Evolutionary conservation across 2,329 filamentous ascomycete genomes (phyloP).

Genomic region (Plenodomus biglobosus): DNA sequence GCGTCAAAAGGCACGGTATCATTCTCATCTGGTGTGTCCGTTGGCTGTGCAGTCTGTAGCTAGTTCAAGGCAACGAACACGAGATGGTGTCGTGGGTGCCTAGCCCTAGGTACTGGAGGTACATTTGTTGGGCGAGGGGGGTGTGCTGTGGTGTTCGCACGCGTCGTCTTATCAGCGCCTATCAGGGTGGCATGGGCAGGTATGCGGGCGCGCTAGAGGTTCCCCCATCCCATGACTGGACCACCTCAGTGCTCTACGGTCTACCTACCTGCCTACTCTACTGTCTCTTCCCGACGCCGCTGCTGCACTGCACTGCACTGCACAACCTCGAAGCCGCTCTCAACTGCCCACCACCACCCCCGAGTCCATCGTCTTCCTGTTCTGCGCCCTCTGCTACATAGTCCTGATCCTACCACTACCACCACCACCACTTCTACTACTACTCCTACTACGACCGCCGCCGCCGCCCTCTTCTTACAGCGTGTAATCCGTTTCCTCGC

Average conservation of each 20-base stretch:
- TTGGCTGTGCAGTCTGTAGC: no score
- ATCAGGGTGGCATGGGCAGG: conserved; percentile 1
- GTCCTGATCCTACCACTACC: background rate
- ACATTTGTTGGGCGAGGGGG: no score
- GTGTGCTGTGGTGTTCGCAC: no score
- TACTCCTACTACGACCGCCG: background rate
- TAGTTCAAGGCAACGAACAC: no score
- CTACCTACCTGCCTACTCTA: conserved; percentile 5
- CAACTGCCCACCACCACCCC: background rate
- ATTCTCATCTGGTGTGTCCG: no score
- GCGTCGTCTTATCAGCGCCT: conserved; percentile 6
- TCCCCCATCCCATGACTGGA: conserved; percentile 10
- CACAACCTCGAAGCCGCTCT: background rate
- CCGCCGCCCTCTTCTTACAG: background rate
- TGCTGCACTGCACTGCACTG: background rate
- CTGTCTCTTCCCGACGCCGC: background rate
- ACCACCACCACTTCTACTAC: background rate
- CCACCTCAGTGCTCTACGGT: conserved; percentile 4
- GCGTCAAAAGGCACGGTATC: conserved; percentile 6
- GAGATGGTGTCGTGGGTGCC: no score
- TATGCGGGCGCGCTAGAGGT: background rate
- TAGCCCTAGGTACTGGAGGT: no score
- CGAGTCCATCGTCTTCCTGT: no score
- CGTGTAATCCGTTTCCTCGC: no score
- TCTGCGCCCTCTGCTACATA: background rate